Evolutionary conservation across 352 stramenopile species (phyloP), one percentile per base, ranked within the genome.

Genomic region (Phytophthora constricta): DNA sequence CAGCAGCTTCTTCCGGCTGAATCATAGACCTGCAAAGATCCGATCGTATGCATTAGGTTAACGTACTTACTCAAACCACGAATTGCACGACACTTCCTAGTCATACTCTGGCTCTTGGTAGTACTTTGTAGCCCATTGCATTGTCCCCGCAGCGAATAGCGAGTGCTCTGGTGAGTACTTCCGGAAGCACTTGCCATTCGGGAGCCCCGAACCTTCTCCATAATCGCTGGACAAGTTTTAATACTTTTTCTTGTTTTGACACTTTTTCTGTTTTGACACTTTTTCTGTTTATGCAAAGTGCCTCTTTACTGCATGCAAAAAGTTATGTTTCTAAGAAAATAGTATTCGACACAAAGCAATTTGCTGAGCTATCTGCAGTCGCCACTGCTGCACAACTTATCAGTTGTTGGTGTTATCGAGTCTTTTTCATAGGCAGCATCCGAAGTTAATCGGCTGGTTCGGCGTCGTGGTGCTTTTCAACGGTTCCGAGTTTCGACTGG

Each of bases 131-230:
- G 57, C 65, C 49, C 76, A 81, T 43, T 85, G 56, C 14, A 58
- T 69, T 42, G 84, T 83, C 5, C 78, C 80, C 19, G 72, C 57
- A 11, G 76, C 68, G 48, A 89, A 89, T 16, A 86, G 42, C 43
- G 67, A 43, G 60, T 86, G 74, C 28, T 86, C 76, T n/a, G 80
- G 79, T 34, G 78, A 85, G 64, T 80, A 82, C 27, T 69, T 70
- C 25, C 80, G 80, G 31, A 75, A 42, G 54, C 67, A 86, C 64
- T 89, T 87, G 55, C 80, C 80, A n/a, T 46, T 77, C 33, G 66
- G 10, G 10, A 82, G 50, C 62, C 62, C 31, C 49, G 43, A 37
- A 70, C 19, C 9, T 64, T 51, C 58, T 89, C 77, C 73, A 79
- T 82, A n/a, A n/a, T n/a, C n/a, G n/a, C n/a, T n/a, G n/a, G n/a